Base-by-base conservation (phyloP, 306 rosid species). In the peach (Prunus persica) region DNA sequence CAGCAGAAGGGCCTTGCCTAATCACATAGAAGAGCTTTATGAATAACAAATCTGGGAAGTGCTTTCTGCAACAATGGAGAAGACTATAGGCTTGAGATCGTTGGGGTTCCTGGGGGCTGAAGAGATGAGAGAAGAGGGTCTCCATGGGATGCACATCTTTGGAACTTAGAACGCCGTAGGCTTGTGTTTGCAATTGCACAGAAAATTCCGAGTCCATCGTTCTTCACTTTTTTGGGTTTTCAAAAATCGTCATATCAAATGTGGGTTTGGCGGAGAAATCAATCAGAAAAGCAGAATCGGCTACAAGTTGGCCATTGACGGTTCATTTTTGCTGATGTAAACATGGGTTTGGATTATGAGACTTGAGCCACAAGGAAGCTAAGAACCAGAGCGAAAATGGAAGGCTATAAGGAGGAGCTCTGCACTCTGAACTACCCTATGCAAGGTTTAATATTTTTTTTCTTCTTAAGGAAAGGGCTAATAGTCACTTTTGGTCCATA, bases 171-270 rank as follows among this genome's bases (percentile, higher is more conserved):
- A 55, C 52, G 14, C 34, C 49, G 8, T 34, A 32, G 52, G 65
- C 76, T 55, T 71, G 32, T 14, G 15, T n/a, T 56, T 71, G 76
- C 51, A 54, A 20, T 12, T 71, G 51, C 65, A 19, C 14, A 2
- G 75, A 43, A 55, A 71, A 71, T 27, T n/a, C 75, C 14, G 65
- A 20, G 32, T 71, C 75, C 75, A 32, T 71, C n/a, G 30, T 24
- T 25, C 15, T 10, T 14, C 0, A 13, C 19, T 6, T 16, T 11
- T 19, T 70, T 22, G 38, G n/a, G 47, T 30, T 45, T 34, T 54
- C 47, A 27, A 27, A 38, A 47, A 67, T 46, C 20, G 56, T 51
- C 56, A 51, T 16, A 14, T 51, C 56, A 19, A 51, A 16, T 51
- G 61, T 55, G 5, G 61, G 11, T 9, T n/a, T 9, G 25, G 3